Evolutionary conservation across 305 asterid genomes (phyloP).

Genomic region (Fraxinus albicans): DNA sequence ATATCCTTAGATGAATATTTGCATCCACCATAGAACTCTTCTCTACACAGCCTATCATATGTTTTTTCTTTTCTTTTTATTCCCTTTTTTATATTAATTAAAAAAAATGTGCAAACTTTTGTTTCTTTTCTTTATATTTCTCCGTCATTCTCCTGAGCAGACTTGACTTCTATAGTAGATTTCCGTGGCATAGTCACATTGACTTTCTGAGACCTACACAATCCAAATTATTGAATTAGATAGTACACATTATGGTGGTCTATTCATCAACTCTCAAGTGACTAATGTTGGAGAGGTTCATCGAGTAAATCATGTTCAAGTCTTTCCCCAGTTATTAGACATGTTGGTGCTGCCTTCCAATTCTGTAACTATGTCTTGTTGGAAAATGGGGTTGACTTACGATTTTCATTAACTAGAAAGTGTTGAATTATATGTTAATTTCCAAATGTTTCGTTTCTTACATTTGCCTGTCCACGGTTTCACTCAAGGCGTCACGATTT

Average conservation of each 20-base stretch:
- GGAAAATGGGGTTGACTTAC: not conserved
- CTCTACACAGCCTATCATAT: not conserved
- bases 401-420: not conserved
- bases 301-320: not conserved
- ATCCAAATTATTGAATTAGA: not conserved
- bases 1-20: not conserved
- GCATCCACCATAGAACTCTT: not conserved
- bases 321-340: not conserved
- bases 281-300: not conserved
- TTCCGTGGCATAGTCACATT: not conserved
- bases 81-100: not conserved
- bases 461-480: not conserved
- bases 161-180: not conserved
- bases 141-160: not conserved
- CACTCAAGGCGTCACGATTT: constrained; percentile 5
- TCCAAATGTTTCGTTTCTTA: not conserved
- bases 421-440: not conserved
- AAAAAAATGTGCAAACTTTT: not conserved
- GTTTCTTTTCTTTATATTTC: not conserved
- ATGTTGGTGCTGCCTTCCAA: not conserved
- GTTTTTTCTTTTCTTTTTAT: not conserved
- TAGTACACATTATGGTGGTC: not conserved
- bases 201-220: not conserved
- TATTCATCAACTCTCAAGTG: not conserved
- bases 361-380: not conserved